Evolutionary conservation across 495 filamentous ascomycete genomes (phyloP).

Genomic region (Chaetomidium leptoderma): DNA sequence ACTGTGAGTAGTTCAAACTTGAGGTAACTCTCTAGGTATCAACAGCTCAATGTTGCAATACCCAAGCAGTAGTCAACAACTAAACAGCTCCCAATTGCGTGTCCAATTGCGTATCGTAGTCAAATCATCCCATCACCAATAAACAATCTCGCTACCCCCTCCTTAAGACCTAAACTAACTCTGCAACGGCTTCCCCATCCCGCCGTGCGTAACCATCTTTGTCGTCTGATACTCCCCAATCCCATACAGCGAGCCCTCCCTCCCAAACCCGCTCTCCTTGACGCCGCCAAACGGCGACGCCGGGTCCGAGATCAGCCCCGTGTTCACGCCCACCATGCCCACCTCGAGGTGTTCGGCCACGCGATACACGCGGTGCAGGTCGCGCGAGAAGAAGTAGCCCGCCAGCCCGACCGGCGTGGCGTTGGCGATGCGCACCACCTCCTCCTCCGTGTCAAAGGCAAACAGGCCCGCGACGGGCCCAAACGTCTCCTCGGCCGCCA

Average conservation of each 20-base stretch:
- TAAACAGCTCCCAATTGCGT: too few relatives aligned
- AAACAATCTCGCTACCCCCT: too few relatives aligned
- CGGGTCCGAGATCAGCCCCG: slow-evolving; percentile 75
- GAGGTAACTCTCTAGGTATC: too few relatives aligned
- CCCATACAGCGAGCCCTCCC: slow-evolving; percentile 88
- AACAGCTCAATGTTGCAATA: too few relatives aligned
- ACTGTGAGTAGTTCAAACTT: too few relatives aligned
- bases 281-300: slow-evolving; percentile 88
- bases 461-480: slow-evolving; percentile 83
- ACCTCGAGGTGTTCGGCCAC: slow-evolving; percentile 83
- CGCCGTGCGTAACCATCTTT: slow-evolving; percentile 84
- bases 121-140: too few relatives aligned
- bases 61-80: too few relatives aligned
- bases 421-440: slow-evolving; percentile 78
- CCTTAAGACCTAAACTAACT: too few relatives aligned
- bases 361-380: slow-evolving; percentile 65
- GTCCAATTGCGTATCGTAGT: too few relatives aligned
- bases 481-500: slow-evolving; percentile 81
- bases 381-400: slow-evolving; percentile 80
- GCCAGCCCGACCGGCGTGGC: slow-evolving; percentile 72
- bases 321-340: slow-evolving; percentile 88
- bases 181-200: slow-evolving; percentile 60
- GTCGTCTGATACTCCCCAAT: slow-evolving; percentile 82
- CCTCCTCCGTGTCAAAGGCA: slow-evolving; percentile 74
- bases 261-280: slow-evolving; percentile 86